phyloP scores from a whole-genome alignment of 2,329 filamentous ascomycete species.

The Colletotrichum musae region DNA sequence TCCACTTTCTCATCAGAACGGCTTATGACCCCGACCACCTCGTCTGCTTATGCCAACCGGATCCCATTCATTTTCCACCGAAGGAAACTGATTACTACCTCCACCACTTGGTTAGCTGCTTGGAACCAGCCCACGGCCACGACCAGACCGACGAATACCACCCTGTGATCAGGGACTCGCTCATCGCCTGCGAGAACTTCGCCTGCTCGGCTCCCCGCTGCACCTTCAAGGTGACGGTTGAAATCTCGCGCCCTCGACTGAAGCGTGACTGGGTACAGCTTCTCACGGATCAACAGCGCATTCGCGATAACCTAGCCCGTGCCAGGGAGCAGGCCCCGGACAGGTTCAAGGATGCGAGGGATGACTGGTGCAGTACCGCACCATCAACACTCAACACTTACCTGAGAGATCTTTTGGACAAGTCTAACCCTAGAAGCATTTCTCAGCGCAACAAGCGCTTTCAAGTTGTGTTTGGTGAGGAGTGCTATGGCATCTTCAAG shows the following conservation, averaged over 20 bases:
- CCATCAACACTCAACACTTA: conserved; percentile 65
- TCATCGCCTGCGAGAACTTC: conserved; percentile 32
- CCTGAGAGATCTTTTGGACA: conserved; percentile 63
- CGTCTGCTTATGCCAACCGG: conserved; percentile 48
- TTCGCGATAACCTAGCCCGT: conserved; percentile 55
- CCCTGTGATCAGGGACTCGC: conserved; percentile 50
- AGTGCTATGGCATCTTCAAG: conserved; percentile 64
- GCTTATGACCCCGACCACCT: conserved; percentile 50
- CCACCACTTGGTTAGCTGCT: conserved; percentile 37
- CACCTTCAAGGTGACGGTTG: conserved; percentile 59
- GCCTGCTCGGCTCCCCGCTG: conserved; percentile 60
- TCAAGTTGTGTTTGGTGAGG: conserved; percentile 65
- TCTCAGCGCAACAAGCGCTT: conserved; percentile 72
- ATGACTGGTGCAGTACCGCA: conserved; percentile 57
- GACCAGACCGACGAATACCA: conserved; percentile 17
- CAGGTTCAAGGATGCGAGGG: conserved; percentile 61
- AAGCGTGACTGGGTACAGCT: conserved; percentile 56
- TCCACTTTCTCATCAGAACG: conserved; percentile 58
- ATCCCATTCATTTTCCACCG: conserved; percentile 19
- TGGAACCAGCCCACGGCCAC: neutral
- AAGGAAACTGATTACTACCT: conserved; percentile 31
- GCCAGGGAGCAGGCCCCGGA: conserved; percentile 62
- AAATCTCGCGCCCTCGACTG: conserved; percentile 66
- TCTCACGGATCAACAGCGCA: conserved; percentile 62
- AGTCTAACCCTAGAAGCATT: conserved; percentile 58